Evolutionary conservation across 805 yeast species (phyloP).

Genomic region (Limtongia smithiae): DNA sequence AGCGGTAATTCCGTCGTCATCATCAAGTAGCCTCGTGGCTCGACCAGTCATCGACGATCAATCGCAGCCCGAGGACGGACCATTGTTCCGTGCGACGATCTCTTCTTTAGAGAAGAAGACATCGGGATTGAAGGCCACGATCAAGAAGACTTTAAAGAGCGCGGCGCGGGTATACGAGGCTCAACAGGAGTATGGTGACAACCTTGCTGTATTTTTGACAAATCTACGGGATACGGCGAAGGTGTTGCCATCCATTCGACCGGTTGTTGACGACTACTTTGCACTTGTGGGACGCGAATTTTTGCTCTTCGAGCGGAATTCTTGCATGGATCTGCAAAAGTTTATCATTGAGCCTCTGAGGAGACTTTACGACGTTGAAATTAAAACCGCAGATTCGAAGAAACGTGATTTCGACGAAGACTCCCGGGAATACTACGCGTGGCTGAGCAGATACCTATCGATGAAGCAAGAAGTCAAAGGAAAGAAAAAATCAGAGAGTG

Average conservation of each 20-base stretch:
- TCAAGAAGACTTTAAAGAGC: conserved; percentile 41
- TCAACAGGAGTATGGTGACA: conserved; percentile 17
- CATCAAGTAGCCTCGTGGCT: not conserved
- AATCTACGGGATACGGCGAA: conserved; percentile 37
- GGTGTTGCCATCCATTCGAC: conserved; percentile 36
- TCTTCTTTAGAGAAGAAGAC: conserved; percentile 40
- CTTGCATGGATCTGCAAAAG: conserved; percentile 34
- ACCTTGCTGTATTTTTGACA: conserved; percentile 31
- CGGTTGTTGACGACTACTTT: conserved; percentile 36
- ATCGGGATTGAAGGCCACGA: conserved; percentile 35
- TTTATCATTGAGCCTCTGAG: conserved; percentile 41
- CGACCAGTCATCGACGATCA: conserved; percentile 18
- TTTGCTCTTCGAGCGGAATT: conserved; percentile 24
- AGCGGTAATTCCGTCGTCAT: not conserved
- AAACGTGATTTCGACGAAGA: conserved; percentile 47
- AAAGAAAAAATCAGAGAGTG: conserved; percentile 37
- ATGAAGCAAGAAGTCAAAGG: conserved; percentile 37
- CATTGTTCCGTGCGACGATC: conserved; percentile 43
- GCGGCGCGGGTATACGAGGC: conserved; percentile 38
- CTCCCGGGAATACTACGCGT: conserved; percentile 43
- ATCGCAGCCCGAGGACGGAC: conserved; percentile 45
- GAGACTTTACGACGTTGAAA: conserved; percentile 41
- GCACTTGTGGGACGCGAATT: conserved; percentile 28
- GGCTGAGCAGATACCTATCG: conserved; percentile 44
- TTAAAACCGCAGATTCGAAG: conserved; percentile 41